Percentiles rank a stretch among this genome's conserved stretches.
These are phyloP conservation scores for Candida tropicalis DNA, from an alignment of 1,139 yeast species.

Conservation along the genomic window DNA sequence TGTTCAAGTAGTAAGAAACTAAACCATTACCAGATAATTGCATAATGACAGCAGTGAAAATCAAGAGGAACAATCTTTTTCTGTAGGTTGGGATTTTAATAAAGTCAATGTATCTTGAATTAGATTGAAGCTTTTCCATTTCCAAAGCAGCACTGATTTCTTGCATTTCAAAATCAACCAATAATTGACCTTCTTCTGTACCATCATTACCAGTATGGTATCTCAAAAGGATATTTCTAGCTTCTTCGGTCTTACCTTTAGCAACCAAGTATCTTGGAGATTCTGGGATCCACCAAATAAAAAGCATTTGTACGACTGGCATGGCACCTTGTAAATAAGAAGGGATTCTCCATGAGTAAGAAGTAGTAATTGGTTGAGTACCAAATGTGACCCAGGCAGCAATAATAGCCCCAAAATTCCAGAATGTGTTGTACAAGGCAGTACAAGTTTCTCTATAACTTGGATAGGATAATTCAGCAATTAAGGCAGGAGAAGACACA, in stretches of 20 bases:
- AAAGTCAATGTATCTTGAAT: constrained; percentile 39
- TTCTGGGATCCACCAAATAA: constrained; percentile 45
- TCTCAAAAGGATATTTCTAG: constrained; percentile 43
- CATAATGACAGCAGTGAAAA: constrained; percentile 39
- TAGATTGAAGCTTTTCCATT: constrained; percentile 29
- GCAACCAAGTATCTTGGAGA: constrained; percentile 48
- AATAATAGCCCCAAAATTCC: constrained; percentile 55
- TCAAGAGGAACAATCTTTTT: constrained; percentile 43
- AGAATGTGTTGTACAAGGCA: constrained; percentile 49
- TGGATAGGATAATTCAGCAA: constrained; percentile 49
- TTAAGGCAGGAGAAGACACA: constrained; percentile 43
- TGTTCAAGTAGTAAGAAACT: constrained; percentile 52
- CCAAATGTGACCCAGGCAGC: constrained; percentile 61
- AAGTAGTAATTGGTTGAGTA: constrained; percentile 31
- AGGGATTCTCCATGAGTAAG: constrained; percentile 48
- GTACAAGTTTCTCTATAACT: constrained; percentile 51
- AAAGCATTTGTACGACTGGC: constrained; percentile 30
- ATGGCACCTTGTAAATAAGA: constrained; percentile 46
- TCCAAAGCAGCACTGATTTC: constrained; percentile 47
- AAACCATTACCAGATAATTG: constrained; percentile 57
- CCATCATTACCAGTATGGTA: constrained; percentile 41
- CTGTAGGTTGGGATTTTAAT: constrained; percentile 38
- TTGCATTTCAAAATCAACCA: constrained; percentile 47
- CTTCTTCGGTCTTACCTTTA: constrained; percentile 38
- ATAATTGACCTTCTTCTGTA: constrained; percentile 30